These are phyloP conservation scores for Pelargonium nanum DNA, from an alignment of 345 rosid genomes.

Conservation along the genomic window DNA sequence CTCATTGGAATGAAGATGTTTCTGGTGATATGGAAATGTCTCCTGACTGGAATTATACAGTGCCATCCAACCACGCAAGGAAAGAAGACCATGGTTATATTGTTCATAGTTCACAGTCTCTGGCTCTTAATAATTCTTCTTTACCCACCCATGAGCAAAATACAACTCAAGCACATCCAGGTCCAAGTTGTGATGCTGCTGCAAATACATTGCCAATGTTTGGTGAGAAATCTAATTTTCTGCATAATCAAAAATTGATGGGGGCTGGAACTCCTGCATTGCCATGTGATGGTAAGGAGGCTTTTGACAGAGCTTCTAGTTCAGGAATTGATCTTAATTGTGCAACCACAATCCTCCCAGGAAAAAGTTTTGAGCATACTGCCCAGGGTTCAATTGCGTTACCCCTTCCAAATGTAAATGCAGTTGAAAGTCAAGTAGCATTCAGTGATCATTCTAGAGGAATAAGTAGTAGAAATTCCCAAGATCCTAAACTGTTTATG, in stretches of 20 bases:
- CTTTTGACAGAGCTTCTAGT: constrained; percentile 12
- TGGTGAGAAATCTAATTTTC: constrained; percentile 20
- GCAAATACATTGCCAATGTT: constrained; percentile 19
- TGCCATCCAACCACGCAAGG: constrained; percentile 19
- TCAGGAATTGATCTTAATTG: constrained; percentile 5
- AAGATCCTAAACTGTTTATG: constrained; percentile 15
- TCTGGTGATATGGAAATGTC: constrained; percentile 67
- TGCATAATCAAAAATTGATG: constrained; percentile 16
- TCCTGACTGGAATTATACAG: constrained; percentile 69
- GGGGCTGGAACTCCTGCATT: constrained; percentile 13
- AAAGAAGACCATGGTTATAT: constrained; percentile 25
- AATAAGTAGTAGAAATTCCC: constrained; percentile 23
- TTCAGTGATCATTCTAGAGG: constrained; percentile 24
- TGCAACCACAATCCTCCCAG: constrained; percentile 10
- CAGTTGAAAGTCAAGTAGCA: constrained; percentile 20
- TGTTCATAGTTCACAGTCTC: constrained; percentile 23
- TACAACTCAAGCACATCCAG: constrained; percentile 16
- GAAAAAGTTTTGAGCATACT: constrained; percentile 17
- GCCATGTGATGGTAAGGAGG: constrained; percentile 13
- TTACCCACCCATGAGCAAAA: constrained; percentile 17
- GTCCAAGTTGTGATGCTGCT: constrained; percentile 15
- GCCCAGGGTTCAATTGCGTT: constrained; percentile 13
- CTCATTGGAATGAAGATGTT: constrained; percentile 32
- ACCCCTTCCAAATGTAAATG: constrained; percentile 14
- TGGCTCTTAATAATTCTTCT: constrained; percentile 16